Percentiles rank a stretch among this genome's conserved stretches.
Evolutionary conservation across 495 filamentous ascomycete genomes (phyloP).

Genomic region (Penicillium lagena): DNA sequence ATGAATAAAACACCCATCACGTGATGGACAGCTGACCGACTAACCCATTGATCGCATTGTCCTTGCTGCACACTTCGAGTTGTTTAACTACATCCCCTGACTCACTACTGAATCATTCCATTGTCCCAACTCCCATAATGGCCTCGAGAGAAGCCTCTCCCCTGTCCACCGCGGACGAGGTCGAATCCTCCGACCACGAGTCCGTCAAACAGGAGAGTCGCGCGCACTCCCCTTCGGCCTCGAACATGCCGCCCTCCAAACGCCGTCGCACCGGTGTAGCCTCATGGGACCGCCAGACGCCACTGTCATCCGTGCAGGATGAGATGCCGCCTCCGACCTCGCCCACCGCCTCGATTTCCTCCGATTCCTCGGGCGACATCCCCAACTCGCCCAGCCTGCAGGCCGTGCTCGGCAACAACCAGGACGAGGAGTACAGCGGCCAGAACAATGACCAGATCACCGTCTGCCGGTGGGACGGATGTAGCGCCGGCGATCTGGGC

Average conservation of each 20-base stretch:
- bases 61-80: background rate
- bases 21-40: slow-evolving; percentile 9
- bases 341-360: slow-evolving; percentile 61
- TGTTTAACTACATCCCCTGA: no score
- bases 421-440: slow-evolving; percentile 73
- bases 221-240: slow-evolving; percentile 32
- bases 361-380: slow-evolving; percentile 80
- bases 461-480: slow-evolving; percentile 83
- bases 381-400: slow-evolving; percentile 39
- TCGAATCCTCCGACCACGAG: slow-evolving; percentile 43
- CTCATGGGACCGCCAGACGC: slow-evolving; percentile 45
- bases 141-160: slow-evolving; percentile 39
- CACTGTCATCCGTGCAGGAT: slow-evolving; percentile 37
- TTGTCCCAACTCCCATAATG: slow-evolving; percentile 20
- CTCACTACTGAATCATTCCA: background rate
- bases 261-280: slow-evolving; percentile 43
- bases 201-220: slow-evolving; percentile 37
- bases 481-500: slow-evolving; percentile 67
- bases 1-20: slow-evolving; percentile 17
- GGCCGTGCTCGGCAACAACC: slow-evolving; percentile 46
- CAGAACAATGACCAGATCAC: slow-evolving; percentile 77
- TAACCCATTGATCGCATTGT: slow-evolving; percentile 4
- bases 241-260: slow-evolving; percentile 46
- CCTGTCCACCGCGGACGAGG: slow-evolving; percentile 45
- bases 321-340: slow-evolving; percentile 34